Evolutionary conservation across 2,329 filamentous ascomycete genomes (phyloP).

Genomic region (Colletotrichum horii): DNA sequence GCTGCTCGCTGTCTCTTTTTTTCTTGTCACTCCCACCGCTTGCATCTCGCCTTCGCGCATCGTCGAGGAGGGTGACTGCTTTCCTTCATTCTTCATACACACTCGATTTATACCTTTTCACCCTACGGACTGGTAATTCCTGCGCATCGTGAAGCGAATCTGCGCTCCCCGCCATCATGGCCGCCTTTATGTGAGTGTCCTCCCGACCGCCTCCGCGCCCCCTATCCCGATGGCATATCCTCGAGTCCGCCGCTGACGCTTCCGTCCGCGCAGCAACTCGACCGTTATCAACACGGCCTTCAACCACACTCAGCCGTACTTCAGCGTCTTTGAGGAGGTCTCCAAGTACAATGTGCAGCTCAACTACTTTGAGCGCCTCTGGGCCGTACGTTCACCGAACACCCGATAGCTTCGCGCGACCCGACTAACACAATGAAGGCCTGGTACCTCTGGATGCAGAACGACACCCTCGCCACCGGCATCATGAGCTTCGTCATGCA

Average conservation of each 20-base stretch:
- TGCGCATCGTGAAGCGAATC: background rate
- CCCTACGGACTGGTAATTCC: background rate
- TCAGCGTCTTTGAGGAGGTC: constrained; percentile 66
- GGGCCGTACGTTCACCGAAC: constrained; percentile 67
- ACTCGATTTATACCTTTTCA: background rate
- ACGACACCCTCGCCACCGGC: constrained; percentile 93
- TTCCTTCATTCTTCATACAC: background rate
- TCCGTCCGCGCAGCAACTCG: constrained; percentile 48
- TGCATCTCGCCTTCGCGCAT: constrained; percentile 6
- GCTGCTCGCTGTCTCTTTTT: constrained; percentile 1
- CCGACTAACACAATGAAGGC: constrained; percentile 49
- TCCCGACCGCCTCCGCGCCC: background rate
- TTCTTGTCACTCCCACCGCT: background rate
- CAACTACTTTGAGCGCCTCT: constrained; percentile 85
- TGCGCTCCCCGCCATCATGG: constrained; percentile 16
- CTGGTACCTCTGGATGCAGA: constrained; percentile 98
- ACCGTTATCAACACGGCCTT: constrained; percentile 49
- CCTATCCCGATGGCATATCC: background rate
- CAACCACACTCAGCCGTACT: constrained; percentile 56
- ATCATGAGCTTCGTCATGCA: constrained; percentile 98
- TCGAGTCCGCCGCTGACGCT: constrained; percentile 2
- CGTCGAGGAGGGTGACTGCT: background rate
- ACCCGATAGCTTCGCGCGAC: background rate
- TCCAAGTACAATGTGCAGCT: constrained; percentile 82
- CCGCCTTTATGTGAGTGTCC: constrained; percentile 14